These are phyloP conservation scores for Diplodia mutila DNA, from an alignment of 2,329 filamentous ascomycete genomes.

Conservation along the genomic window DNA sequence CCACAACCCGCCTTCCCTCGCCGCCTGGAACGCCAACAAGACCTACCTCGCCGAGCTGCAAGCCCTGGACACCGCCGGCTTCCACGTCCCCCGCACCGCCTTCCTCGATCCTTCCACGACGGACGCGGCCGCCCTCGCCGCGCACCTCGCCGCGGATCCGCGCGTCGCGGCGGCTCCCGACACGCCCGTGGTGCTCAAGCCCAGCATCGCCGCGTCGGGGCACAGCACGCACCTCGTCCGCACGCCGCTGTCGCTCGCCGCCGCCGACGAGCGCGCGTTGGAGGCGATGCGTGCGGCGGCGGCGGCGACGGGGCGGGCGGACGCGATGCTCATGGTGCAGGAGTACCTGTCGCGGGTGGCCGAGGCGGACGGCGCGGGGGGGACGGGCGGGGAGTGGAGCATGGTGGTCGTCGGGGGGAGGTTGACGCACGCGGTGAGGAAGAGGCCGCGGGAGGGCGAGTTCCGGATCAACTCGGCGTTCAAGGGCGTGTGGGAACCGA, in stretches of 20 bases:
- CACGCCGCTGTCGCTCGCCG: not conserved
- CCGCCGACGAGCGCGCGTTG: conserved; percentile 4
- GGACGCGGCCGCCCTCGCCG: not conserved
- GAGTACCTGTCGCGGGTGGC: conserved; percentile 16
- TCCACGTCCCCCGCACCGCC: conserved; percentile 14
- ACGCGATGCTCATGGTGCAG: conserved; percentile 11
- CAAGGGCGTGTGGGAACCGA: conserved; percentile 14
- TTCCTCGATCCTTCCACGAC: conserved; percentile 5
- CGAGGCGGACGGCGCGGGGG: not conserved
- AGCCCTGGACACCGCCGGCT: not conserved
- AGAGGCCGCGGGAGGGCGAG: conserved; percentile 17
- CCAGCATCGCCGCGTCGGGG: conserved; percentile 19
- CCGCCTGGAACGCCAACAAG: conserved; percentile 24
- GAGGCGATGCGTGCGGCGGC: not conserved
- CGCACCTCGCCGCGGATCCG: conserved; percentile 3
- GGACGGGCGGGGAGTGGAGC: conserved; percentile 25
- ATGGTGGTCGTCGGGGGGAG: not conserved
- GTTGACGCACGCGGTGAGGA: conserved; percentile 20
- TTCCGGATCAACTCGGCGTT: conserved; percentile 23
- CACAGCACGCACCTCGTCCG: conserved; percentile 9
- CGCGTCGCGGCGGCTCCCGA: not conserved
- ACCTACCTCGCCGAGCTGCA: conserved; percentile 24
- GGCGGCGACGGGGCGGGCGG: not conserved
- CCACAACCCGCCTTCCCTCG: conserved; percentile 16
- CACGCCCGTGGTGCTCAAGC: conserved; percentile 20